Percentiles rank a stretch among this genome's conserved stretches.
Evolutionary conservation across 768 basidiomycete species (phyloP).

Genomic region (Boletales sp.): DNA sequence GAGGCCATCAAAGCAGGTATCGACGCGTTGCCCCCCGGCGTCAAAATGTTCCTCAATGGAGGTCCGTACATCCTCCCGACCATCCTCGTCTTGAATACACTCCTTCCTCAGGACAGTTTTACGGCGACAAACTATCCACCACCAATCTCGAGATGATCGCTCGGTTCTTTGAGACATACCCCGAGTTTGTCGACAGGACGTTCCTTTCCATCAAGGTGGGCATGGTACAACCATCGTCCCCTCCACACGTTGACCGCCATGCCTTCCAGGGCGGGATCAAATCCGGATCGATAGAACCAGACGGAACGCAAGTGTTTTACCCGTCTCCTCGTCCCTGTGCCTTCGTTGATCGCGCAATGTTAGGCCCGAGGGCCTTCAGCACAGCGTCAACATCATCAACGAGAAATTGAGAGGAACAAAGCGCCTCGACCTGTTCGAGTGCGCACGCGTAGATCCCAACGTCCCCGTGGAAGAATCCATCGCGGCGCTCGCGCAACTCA

Average conservation of each 20-base stretch:
- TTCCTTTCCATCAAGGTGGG: constrained; percentile 35
- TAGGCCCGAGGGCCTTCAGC: too few species aligned
- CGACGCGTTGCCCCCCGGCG: constrained; percentile 38
- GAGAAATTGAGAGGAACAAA: constrained; percentile 47
- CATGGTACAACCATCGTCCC: too few species aligned
- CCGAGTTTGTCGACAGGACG: constrained; percentile 31
- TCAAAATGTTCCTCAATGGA: constrained; percentile 50
- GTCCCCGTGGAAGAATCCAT: constrained; percentile 45
- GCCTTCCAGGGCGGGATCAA: too few species aligned
- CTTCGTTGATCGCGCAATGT: too few species aligned
- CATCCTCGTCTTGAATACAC: not conserved
- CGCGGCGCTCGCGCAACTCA: constrained; percentile 39
- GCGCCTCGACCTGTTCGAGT: constrained; percentile 59
- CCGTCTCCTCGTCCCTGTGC: too few species aligned
- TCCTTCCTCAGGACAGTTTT: constrained; percentile 47
- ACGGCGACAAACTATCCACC: constrained; percentile 39
- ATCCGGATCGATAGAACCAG: too few species aligned
- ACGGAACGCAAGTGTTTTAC: too few species aligned
- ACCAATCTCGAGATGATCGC: constrained; percentile 49
- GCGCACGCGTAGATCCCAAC: constrained; percentile 45
- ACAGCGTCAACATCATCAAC: constrained; percentile 42
- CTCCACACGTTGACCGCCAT: too few species aligned
- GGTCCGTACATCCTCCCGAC: constrained; percentile 26
- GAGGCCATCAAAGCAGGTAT: constrained; percentile 41
- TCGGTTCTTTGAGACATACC: constrained; percentile 46